Percentiles rank a stretch among this genome's conserved stretches.
Conservation (phyloP, 495 filamentous ascomycete species). For the Evansstolkia leycettana region DNA sequence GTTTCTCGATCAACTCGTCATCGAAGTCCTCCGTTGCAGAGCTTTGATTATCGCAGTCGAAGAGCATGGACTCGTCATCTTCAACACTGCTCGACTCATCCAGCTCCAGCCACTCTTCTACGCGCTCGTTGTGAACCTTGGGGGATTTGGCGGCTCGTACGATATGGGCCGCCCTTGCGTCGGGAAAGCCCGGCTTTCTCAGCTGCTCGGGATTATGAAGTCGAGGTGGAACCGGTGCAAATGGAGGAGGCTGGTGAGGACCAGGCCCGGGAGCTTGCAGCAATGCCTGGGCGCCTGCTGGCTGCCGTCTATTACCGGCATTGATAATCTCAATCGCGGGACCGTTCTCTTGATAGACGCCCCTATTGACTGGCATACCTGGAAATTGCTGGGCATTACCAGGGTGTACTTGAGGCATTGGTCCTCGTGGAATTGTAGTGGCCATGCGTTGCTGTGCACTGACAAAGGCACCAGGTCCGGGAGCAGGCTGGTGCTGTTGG, state of each 20-base stretch:
- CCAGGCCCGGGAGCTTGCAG: not conserved
- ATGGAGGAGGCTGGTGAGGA: not conserved
- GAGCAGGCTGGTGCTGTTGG: not conserved
- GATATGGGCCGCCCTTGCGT: not conserved
- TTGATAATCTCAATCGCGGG: no score
- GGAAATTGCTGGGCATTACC: not conserved
- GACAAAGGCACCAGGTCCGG: not conserved
- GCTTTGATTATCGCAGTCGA: constrained; percentile 5
- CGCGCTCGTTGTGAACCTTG: not conserved
- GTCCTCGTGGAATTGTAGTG: not conserved
- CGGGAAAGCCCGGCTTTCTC: not conserved
- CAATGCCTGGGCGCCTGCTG: not conserved
- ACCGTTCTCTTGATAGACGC: not conserved
- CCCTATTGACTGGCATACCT: not conserved
- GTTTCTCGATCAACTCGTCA: constrained; percentile 2
- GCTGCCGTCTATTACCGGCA: not conserved
- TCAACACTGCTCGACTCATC: constrained; percentile 3
- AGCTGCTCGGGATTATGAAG: not conserved
- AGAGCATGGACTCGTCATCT: constrained; percentile 6
- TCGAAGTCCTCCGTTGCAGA: constrained; percentile 6
- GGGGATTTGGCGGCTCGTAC: not conserved
- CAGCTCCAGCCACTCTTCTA: constrained; percentile 4
- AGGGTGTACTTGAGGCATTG: not conserved
- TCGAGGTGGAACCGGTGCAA: not conserved
- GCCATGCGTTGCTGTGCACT: not conserved